A percentile compares a stretch with the other conserved stretches of the same genome.
Conservation (phyloP, 805 yeast species). For the Candida arabinofermentans region DNA sequence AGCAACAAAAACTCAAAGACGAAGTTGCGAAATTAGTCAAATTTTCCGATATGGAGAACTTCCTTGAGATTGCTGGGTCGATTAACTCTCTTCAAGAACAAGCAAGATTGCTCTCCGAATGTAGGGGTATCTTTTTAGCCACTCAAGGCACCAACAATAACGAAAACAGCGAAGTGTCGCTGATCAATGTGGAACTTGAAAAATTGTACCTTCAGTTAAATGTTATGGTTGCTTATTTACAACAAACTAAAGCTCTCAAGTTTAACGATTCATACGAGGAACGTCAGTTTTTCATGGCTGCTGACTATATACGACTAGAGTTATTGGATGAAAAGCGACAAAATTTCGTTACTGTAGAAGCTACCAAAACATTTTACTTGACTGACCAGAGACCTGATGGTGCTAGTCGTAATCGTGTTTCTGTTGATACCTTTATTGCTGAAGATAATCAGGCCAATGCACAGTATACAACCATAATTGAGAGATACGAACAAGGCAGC, state of each 20-base stretch:
- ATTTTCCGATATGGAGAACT: slow-evolving; percentile 26
- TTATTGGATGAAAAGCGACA: slow-evolving; percentile 54
- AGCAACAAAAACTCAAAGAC: slow-evolving; percentile 38
- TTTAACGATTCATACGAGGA: slow-evolving; percentile 34
- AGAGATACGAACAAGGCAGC: slow-evolving; percentile 25
- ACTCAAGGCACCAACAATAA: slow-evolving; percentile 8
- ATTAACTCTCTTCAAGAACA: slow-evolving; percentile 21
- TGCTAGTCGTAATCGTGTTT: slow-evolving; percentile 59
- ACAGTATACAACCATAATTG: slow-evolving; percentile 64
- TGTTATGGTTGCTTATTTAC: slow-evolving; percentile 26
- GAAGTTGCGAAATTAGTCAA: slow-evolving; percentile 29
- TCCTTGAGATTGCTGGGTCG: slow-evolving; percentile 12
- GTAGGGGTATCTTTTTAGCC: slow-evolving; percentile 19
- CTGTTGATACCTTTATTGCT: slow-evolving; percentile 65
- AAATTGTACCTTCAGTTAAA: slow-evolving; percentile 20
- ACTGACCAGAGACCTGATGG: slow-evolving; percentile 66
- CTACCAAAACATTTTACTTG: slow-evolving; percentile 57
- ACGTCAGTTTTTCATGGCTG: slow-evolving; percentile 54
- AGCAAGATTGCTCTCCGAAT: slow-evolving; percentile 19
- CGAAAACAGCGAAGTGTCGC: slow-evolving; percentile 4
- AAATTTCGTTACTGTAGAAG: slow-evolving; percentile 71
- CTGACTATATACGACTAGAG: slow-evolving; percentile 71
- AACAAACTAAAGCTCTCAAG: slow-evolving; percentile 25
- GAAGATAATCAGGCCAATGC: slow-evolving; percentile 59
- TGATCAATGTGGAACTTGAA: slow-evolving; percentile 27